Conservation (phyloP, 2,329 filamentous ascomycete species). For the Tolypocladium pustulatum region DNA sequence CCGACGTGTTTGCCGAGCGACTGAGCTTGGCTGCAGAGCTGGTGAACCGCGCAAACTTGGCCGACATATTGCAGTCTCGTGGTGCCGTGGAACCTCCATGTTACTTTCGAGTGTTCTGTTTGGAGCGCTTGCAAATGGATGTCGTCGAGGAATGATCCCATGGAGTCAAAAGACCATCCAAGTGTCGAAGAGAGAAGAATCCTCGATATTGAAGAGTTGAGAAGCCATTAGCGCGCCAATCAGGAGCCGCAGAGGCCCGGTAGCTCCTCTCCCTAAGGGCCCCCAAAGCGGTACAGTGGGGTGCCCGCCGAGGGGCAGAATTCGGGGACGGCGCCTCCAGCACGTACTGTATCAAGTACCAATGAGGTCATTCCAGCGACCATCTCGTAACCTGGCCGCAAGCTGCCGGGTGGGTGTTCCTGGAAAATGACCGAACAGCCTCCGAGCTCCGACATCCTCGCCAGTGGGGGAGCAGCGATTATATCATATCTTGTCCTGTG, state of each 20-base stretch:
- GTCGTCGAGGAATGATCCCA: background rate
- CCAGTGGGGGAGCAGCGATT: too few species aligned
- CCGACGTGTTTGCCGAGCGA: background rate
- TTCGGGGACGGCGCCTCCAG: background rate
- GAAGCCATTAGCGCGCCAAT: background rate
- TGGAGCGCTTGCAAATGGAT: background rate
- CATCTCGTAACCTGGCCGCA: background rate
- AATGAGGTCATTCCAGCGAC: background rate
- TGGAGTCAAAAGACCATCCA: too few species aligned
- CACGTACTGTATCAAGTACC: too few species aligned
- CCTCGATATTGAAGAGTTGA: too few species aligned
- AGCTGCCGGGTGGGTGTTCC: background rate
- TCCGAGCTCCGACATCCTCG: background rate
- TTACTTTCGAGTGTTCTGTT: background rate
- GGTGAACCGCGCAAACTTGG: too few species aligned
- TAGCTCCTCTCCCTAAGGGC: too few species aligned
- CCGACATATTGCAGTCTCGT: background rate
- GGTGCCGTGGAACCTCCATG: too few species aligned
- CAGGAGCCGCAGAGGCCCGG: background rate
- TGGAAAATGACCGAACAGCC: background rate
- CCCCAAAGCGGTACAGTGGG: background rate
- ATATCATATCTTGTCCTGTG: background rate
- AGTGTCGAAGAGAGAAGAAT: too few species aligned
- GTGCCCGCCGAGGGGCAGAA: background rate
- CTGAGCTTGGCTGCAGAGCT: background rate